Evolutionary conservation across 805 yeast species (phyloP), one percentile per base, ranked within the genome.

Genomic region (Sungouiozyma intestinalis): DNA sequence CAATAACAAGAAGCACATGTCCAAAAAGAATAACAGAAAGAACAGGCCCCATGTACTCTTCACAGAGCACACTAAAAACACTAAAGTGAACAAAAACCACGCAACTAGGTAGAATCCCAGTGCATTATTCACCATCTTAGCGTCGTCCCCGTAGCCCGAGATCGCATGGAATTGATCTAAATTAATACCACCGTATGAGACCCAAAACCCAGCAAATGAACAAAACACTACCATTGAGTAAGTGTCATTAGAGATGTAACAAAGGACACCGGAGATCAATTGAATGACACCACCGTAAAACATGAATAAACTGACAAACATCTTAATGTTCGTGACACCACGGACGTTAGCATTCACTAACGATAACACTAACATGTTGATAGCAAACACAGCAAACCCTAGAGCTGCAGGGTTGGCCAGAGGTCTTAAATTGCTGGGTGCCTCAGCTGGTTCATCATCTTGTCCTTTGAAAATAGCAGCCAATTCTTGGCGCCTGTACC

Each of bases 321-420:
- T 64, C 45, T 76, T 74, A 32, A 76, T 73, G 36, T 74, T 71
- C 5, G 69, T 64, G 36, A 79, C 82, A 40, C 85, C 84, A 67
- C 82, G 75, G 13, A 84, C 85, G 35, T 73, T 76, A 24, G 75
- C 72, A 55, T 81, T 81, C 43, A 75, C 66, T 51, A 81, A 55
- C 2, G 84, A 76, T 34, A 81, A 67, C 21, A 79, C 81, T 58
- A 81, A 75, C 35, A 64, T 58, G 18, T 67, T 65, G 40, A 64
- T 55, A 14, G 85, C 84, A 62, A 81, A 81, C 19, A 81, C 84
- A 27, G 78, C 73, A 45, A 82, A 65, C 14, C 88, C 90, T 47
- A 81, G 64, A 16, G 88, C 88, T 38, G 82, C 83, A 18, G 90
- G 88, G 53, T 81, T 81, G 44, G 81, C 88, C 64, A 73, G 68